phyloP scores from a whole-genome alignment of 257 asterid species.

The Jasminum sambac region DNA sequence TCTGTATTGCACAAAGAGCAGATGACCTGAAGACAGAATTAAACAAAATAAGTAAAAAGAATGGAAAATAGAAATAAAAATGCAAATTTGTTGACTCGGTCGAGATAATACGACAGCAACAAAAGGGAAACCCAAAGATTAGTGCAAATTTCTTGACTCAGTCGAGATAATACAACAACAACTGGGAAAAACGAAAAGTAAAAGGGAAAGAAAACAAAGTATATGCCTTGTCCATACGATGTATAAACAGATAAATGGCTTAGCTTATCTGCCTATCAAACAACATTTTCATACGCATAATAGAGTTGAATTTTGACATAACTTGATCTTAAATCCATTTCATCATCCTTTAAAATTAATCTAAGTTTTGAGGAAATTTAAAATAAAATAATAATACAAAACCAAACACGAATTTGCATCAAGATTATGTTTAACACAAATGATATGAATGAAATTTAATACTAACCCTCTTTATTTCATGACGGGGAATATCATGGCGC shows the following conservation, averaged over 20 bases:
- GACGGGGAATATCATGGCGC: slow-evolving; percentile 80
- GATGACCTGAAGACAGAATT: slow-evolving; percentile 34
- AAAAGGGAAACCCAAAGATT: background rate
- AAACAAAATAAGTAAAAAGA: background rate
- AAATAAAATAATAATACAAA: background rate
- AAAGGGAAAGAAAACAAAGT: background rate
- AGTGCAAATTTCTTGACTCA: background rate
- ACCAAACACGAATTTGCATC: background rate
- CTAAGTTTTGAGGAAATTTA: background rate
- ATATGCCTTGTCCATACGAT: background rate
- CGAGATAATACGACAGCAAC: background rate
- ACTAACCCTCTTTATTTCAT: slow-evolving; percentile 53
- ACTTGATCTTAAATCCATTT: background rate
- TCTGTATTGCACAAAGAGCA: slow-evolving; percentile 44
- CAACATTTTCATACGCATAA: slow-evolving; percentile 1
- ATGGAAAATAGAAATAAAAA: background rate
- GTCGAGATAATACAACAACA: background rate
- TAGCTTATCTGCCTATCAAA: slow-evolving; percentile 6
- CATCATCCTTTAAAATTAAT: background rate
- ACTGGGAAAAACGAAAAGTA: background rate
- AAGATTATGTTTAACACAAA: background rate
- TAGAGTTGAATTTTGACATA: background rate
- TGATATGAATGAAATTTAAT: background rate
- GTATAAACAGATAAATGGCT: background rate
- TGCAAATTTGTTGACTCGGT: background rate